Percentiles rank a stretch among this genome's conserved stretches.
Conservation (phyloP, 202 grass and related monocot species). For the Schoenoplectus triqueter region DNA sequence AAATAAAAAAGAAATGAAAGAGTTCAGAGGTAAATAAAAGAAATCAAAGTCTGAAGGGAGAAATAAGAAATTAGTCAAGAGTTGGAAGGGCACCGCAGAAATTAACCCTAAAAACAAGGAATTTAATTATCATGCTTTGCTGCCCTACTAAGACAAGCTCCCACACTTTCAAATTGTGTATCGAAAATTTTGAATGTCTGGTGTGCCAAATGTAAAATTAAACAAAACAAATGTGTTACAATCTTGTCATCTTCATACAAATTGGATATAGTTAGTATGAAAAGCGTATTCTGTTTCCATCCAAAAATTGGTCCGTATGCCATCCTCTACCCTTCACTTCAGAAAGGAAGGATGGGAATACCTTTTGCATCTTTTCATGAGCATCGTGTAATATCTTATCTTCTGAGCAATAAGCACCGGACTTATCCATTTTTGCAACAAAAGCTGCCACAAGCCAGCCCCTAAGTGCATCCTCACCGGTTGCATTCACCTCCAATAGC, state of each 20-base stretch:
- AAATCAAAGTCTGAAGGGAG: too few relatives aligned
- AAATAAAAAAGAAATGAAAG: too few relatives aligned
- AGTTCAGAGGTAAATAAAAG: too few relatives aligned
- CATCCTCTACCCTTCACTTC: conserved; percentile 74
- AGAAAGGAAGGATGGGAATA: conserved; percentile 67
- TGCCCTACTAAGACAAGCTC: too few relatives aligned
- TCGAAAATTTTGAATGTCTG: background rate
- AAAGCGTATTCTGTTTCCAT: conserved; percentile 69
- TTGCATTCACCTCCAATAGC: conserved; percentile 75
- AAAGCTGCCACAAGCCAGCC: conserved; percentile 89
- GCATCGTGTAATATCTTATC: conserved; percentile 47
- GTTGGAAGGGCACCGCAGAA: too few relatives aligned
- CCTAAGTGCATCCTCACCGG: conserved; percentile 75
- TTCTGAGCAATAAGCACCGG: conserved; percentile 27
- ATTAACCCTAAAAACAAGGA: too few relatives aligned
- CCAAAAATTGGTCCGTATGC: conserved; percentile 89
- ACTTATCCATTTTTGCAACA: conserved; percentile 63
- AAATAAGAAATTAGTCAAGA: too few relatives aligned
- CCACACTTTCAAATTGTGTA: background rate
- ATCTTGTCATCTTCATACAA: background rate
- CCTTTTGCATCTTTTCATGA: conserved; percentile 59
- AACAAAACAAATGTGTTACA: background rate
- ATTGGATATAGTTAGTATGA: conserved; percentile 37
- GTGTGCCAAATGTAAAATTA: background rate
- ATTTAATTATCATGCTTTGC: too few relatives aligned